Base-by-base conservation (phyloP, 1,139 yeast species). In the Taphrina pruni region DNA sequence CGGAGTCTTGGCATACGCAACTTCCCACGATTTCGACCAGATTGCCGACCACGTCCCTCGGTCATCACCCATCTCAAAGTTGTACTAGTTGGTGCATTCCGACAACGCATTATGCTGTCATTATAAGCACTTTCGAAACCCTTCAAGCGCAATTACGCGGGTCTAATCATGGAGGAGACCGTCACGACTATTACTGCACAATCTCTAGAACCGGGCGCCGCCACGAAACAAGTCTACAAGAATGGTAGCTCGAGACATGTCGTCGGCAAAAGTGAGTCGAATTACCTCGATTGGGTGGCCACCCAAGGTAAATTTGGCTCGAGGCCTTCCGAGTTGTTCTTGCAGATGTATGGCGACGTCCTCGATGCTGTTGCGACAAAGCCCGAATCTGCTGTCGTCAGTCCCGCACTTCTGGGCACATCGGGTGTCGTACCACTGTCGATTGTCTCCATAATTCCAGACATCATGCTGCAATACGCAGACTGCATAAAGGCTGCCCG, bases 381-480 rank as follows among this genome's bases (percentile, higher is more conserved):
- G 38, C 65, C 65, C 32, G 57, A 50, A 32, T n/a, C 65, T 38
- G 65, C 39, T 14, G 56, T 50, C 6, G 65, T 60, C 20, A 50
- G 57, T 38, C 65, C 65, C 8, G 20, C 65, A 36, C 57, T 60
- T 39, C 56, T 60, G 11, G 65, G 65, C 21, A 60, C 65, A 20
- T 60, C 65, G 11, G 65, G 65, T 6, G 57, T 51, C 11, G 57
- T 60, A 7, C 65, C 65, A n/a, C 35, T 60, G 20, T 50, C 65
- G 17, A 60, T 60, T 17, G 36, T 60, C 36, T 60, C 65, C 14
- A 50, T 51, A 7, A 60, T 60, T 8, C 65, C 65, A 12, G 65
- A 60, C 26, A 60, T 60, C 46, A 60, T 60, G 65, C 65, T 36
- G 12, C 65, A 60, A 14, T 60, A 60, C 38, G 56, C 56, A 6